A percentile compares a stretch with the other conserved stretches of the same genome.
Evolutionary conservation across 139 green algal genomes (phyloP).

Genomic region (Edaphochlamys debaryana): DNA sequence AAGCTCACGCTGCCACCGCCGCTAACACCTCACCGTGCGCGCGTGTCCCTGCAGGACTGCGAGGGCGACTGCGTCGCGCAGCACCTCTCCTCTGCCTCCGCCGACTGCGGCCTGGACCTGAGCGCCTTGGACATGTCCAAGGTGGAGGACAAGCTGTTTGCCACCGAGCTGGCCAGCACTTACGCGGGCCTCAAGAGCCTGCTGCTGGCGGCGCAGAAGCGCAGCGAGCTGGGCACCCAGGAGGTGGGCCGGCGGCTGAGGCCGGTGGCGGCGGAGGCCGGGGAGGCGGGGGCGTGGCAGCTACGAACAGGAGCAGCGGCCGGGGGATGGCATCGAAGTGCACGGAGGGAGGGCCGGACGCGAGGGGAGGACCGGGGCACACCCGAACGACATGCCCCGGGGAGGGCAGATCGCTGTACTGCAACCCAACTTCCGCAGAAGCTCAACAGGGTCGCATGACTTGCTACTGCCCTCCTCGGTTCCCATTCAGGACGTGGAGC

Average conservation of each 20-base stretch:
- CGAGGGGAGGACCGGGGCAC: too few species aligned
- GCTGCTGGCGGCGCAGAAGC: conserved; percentile 9
- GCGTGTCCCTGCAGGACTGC: conserved; percentile 26
- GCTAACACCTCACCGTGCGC: background rate
- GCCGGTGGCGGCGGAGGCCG: too few species aligned
- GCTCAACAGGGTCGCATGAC: too few species aligned
- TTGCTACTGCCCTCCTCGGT: too few species aligned
- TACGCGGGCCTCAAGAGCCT: conserved; percentile 13
- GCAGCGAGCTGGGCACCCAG: background rate
- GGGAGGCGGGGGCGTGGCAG: too few species aligned
- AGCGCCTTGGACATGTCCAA: conserved; percentile 30
- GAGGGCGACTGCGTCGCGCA: conserved; percentile 28
- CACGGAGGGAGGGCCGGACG: too few species aligned
- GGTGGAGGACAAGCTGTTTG: conserved; percentile 42
- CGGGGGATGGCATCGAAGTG: too few species aligned
- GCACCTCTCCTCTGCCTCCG: conserved; percentile 3
- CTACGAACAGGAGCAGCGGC: too few species aligned
- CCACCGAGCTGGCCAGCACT: conserved; percentile 45
- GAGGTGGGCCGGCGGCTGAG: too few species aligned
- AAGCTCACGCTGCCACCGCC: background rate
- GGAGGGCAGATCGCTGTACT: too few species aligned
- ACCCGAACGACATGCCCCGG: too few species aligned
- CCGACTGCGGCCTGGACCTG: background rate
- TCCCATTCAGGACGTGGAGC: conserved; percentile 1
- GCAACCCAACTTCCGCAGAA: too few species aligned